Evolutionary conservation across 2,329 filamentous ascomycete genomes (phyloP).

Genomic region (Leptoxyphium fumago): DNA sequence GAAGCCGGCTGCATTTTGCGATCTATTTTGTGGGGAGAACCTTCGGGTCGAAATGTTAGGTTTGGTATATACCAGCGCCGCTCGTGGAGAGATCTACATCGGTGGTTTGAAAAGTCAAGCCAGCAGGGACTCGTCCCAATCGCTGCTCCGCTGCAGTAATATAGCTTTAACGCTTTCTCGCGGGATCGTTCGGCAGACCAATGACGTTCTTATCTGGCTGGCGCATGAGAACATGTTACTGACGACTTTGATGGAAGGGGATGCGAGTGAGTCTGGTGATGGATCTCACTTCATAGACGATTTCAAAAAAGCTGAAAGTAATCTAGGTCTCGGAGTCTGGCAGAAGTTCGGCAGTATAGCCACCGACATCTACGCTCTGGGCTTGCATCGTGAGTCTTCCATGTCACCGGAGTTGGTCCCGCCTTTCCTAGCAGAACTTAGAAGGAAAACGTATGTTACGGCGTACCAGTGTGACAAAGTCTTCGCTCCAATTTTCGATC

Average conservation of each 20-base stretch:
- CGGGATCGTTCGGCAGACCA: constrained; percentile 4
- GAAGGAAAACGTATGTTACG: constrained; percentile 5
- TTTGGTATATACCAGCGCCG: constrained; percentile 8
- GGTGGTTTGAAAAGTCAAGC: constrained; percentile 1
- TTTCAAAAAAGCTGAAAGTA: neutral
- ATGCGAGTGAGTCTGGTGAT: neutral
- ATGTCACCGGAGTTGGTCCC: constrained; percentile 1
- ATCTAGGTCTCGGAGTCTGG: constrained; percentile 6
- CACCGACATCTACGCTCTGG: constrained; percentile 49
- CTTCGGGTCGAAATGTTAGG: constrained; percentile 9
- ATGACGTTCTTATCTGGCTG: constrained; percentile 6
- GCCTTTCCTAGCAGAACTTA: constrained; percentile 9
- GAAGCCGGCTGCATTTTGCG: constrained; percentile 3
- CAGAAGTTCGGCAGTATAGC: constrained; percentile 40
- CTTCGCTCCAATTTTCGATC: constrained; percentile 7
- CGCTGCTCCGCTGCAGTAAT: constrained; percentile 3
- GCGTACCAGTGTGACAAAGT: constrained; percentile 9
- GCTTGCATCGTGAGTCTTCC: constrained; percentile 8
- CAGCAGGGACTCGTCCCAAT: constrained; percentile 4
- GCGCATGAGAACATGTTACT: neutral
- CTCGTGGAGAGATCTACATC: constrained; percentile 1
- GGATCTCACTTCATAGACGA: too few relatives aligned
- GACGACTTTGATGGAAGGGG: neutral
- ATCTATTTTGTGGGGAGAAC: constrained; percentile 6
- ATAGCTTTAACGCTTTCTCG: constrained; percentile 4